Conservation (phyloP, 106 monocot genomes). For the Dioscorea alata region DNA sequence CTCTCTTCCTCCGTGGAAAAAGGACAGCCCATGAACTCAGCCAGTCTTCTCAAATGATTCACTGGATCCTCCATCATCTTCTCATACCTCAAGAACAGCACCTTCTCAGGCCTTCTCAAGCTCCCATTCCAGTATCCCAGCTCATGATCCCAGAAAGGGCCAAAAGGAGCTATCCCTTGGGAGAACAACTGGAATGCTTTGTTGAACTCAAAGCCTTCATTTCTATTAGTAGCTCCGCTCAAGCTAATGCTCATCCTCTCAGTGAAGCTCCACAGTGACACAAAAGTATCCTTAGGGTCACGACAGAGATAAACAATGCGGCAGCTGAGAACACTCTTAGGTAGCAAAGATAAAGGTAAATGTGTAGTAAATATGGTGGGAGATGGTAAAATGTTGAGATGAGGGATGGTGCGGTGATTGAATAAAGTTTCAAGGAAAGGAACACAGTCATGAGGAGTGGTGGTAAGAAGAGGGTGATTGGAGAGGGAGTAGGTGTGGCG, state of each 20-base stretch:
- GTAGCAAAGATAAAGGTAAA: constrained; percentile 11
- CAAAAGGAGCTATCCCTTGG: background rate
- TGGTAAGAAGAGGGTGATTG: constrained; percentile 9
- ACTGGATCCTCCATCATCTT: constrained; percentile 6
- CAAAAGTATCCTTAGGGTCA: constrained; percentile 26
- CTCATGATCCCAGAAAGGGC: constrained; percentile 26
- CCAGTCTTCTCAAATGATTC: constrained; percentile 13
- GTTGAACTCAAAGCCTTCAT: background rate
- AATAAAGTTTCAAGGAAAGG: constrained; percentile 12
- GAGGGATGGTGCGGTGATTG: background rate
- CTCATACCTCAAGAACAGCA: constrained; percentile 33
- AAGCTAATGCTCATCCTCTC: background rate
- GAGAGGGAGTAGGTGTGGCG: background rate
- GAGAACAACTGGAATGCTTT: background rate
- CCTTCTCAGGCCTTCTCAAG: background rate
- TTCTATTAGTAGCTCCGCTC: background rate
- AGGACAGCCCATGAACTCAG: constrained; percentile 20
- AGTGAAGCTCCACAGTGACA: constrained; percentile 16
- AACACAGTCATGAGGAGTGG: constrained; percentile 18
- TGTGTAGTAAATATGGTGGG: constrained; percentile 27
- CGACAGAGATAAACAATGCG: constrained; percentile 20
- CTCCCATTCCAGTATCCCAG: constrained; percentile 22
- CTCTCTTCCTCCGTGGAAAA: constrained; percentile 23
- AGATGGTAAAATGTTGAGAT: constrained; percentile 9
- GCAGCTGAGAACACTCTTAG: background rate